These are phyloP conservation scores for Chalaropsis ovoidea DNA, from an alignment of 2,329 filamentous ascomycete genomes.

Conservation along the genomic window DNA sequence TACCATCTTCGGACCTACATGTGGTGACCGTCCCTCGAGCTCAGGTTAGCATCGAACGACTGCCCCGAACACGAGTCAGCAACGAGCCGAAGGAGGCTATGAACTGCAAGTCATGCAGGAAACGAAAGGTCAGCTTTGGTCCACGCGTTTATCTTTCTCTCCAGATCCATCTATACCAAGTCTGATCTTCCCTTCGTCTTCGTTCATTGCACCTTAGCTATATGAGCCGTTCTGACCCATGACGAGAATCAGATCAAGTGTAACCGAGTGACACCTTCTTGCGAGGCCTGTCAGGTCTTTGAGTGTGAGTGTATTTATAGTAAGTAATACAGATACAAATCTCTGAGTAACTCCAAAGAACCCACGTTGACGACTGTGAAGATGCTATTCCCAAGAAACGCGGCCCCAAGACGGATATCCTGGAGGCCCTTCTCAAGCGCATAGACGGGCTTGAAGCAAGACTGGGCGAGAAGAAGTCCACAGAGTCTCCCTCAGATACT, in stretches of 20 bases:
- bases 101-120: constrained; percentile 92
- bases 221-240: background rate
- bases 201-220: background rate
- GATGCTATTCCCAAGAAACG: constrained; percentile 84
- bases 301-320: constrained; percentile 82
- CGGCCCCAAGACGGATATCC: constrained; percentile 79
- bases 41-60: constrained; percentile 69
- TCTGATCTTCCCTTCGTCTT: background rate
- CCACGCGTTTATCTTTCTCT: background rate
- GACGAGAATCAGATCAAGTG: constrained; percentile 64
- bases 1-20: background rate
- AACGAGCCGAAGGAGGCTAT: constrained; percentile 78
- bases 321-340: constrained; percentile 37
- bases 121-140: constrained; percentile 60
- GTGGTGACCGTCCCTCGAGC: constrained; percentile 56
- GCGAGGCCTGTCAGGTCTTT: constrained; percentile 82
- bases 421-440: constrained; percentile 69
- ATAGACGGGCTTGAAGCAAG: constrained; percentile 77
- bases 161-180: no score
- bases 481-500: constrained; percentile 27
- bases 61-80: constrained; percentile 58
- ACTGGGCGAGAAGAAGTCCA: constrained; percentile 56
- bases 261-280: constrained; percentile 72
- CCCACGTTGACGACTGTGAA: constrained; percentile 31
- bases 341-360: background rate